Conservation (phyloP, 2,329 filamentous ascomycete species). For the Sordariomycetes sp. region DNA sequence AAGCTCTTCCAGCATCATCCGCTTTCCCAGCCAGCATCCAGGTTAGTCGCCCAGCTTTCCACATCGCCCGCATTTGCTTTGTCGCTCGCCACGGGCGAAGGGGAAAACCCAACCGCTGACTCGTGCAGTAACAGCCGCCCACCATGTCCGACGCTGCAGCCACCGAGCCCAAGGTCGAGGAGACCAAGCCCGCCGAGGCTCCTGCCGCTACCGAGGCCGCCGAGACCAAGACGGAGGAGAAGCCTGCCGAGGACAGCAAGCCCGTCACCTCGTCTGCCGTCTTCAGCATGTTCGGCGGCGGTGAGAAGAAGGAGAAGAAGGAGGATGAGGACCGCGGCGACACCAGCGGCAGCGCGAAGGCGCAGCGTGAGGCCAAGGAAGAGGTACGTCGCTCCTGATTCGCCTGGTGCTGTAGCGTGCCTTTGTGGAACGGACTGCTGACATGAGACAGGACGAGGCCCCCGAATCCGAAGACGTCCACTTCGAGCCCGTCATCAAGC, state of each 20-base stretch:
- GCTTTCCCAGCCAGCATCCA: too few relatives aligned
- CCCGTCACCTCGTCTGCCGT: constrained; percentile 55
- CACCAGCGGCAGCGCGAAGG: constrained; percentile 81
- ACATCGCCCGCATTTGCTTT: too few relatives aligned
- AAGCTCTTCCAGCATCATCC: too few relatives aligned
- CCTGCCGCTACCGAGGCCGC: neutral
- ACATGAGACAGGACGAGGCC: constrained; percentile 55
- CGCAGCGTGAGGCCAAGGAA: constrained; percentile 53
- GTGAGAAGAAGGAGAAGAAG: constrained; percentile 95
- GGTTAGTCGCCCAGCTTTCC: too few relatives aligned
- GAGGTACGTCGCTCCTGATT: constrained; percentile 40
- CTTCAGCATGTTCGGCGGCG: constrained; percentile 98
- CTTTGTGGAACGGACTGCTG: too few relatives aligned
- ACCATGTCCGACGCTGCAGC: constrained; percentile 41
- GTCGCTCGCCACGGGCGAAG: too few relatives aligned
- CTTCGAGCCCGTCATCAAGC: constrained; percentile 91
- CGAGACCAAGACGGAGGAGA: constrained; percentile 13
- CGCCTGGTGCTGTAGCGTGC: too few relatives aligned
- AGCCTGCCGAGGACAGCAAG: constrained; percentile 18
- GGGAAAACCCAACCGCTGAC: too few relatives aligned
- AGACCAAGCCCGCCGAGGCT: constrained; percentile 25
- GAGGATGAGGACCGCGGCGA: constrained; percentile 75
- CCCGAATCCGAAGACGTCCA: constrained; percentile 89
- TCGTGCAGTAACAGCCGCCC: too few relatives aligned
- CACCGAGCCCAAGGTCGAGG: constrained; percentile 46